A percentile compares a stretch with the other conserved stretches of the same genome.
phyloP scores from a whole-genome alignment of 1,284 basidiomycete species.

The Ganoderma boninense region DNA sequence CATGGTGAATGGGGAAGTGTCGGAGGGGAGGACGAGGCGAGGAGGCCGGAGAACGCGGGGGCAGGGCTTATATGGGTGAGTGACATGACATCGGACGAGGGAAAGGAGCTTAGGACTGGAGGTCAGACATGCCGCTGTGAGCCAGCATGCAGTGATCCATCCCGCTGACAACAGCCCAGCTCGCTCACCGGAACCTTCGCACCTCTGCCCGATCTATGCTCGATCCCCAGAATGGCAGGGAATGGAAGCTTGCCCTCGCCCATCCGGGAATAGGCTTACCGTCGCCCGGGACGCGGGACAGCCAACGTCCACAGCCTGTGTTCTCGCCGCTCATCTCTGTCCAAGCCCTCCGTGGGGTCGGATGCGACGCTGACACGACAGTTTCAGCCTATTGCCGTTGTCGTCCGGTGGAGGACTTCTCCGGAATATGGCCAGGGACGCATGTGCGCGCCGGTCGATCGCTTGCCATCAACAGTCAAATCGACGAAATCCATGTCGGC shows the following conservation, averaged over 20 bases:
- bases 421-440: background rate
- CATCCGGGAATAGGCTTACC: background rate
- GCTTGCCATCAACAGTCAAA: background rate
- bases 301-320: background rate
- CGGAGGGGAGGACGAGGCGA: background rate
- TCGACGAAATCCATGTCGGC: background rate
- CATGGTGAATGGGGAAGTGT: constrained; percentile 1
- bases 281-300: background rate
- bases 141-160: background rate
- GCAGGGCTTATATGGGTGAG: background rate
- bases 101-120: background rate
- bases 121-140: background rate
- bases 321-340: background rate
- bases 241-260: constrained; percentile 10
- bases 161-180: background rate
- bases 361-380: background rate
- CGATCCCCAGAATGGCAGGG: constrained; percentile 1
- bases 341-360: background rate
- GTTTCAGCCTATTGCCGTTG: background rate
- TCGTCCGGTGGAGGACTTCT: background rate
- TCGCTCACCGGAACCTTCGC: background rate
- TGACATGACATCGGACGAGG: background rate
- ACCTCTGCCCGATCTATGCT: background rate
- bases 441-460: background rate
- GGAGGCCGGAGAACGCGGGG: background rate